A percentile compares a stretch with the other conserved stretches of the same genome.
Conservation (phyloP, 306 rosid genomes). For the Alnus glutinosa region DNA sequence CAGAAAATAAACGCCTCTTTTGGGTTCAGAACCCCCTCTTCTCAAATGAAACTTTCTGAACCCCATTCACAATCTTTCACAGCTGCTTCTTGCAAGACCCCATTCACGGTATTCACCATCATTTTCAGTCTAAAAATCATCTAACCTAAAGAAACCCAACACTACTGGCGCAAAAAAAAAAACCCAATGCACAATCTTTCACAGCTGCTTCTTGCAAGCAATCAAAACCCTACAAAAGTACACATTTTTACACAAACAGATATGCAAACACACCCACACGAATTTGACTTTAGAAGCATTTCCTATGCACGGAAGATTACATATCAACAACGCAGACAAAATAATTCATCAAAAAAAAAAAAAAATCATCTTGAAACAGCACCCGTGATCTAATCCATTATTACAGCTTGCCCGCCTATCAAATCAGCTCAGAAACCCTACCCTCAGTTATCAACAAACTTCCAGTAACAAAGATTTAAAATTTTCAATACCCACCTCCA, state of each 20-base stretch:
- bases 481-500: background rate
- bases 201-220: background rate
- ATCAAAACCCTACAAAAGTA: conserved; percentile 16
- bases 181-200: background rate
- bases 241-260: conserved; percentile 8
- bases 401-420: background rate
- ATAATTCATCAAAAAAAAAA: background rate
- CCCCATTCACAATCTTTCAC: background rate
- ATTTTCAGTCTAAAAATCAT: background rate
- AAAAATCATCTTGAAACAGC: background rate
- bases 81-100: too few species aligned
- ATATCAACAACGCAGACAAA: background rate
- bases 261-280: background rate
- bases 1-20: background rate
- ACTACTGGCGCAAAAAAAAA: background rate
- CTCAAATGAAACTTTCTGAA: background rate
- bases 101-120: background rate
- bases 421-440: background rate
- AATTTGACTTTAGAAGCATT: background rate
- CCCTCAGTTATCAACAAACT: background rate
- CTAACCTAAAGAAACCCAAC: background rate
- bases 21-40: background rate
- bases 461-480: background rate
- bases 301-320: background rate
- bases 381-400: conserved; percentile 1